phyloP scores from a whole-genome alignment of 2,329 filamentous ascomycete genomes.

The Calonectria henricotiae region DNA sequence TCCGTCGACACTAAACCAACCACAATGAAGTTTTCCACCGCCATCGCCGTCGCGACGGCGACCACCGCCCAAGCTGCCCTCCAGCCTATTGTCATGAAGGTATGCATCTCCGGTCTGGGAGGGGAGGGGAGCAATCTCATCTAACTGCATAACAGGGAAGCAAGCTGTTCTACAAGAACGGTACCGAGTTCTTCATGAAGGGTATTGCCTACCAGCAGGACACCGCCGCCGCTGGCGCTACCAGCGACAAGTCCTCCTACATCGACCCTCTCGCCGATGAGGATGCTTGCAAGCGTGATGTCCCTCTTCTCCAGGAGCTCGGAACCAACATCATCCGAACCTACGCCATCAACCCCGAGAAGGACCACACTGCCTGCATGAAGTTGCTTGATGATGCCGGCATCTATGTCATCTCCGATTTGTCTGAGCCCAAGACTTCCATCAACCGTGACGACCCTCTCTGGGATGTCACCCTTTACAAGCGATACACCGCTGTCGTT shows the following conservation, averaged over 20 bases:
- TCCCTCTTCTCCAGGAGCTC: conserved; percentile 84
- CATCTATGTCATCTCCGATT: conserved; percentile 96
- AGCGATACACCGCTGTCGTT: conserved; percentile 87
- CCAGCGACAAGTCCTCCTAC: conserved; percentile 71
- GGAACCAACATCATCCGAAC: conserved; percentile 95
- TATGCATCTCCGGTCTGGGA: conserved; percentile 55
- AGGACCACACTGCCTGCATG: conserved; percentile 90
- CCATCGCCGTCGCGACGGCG: conserved; percentile 62
- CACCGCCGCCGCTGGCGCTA: conserved; percentile 70
- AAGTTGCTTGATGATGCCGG: conserved; percentile 83
- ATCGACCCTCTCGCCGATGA: conserved; percentile 86
- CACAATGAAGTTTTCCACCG: conserved; percentile 58
- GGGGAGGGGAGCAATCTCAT: not conserved
- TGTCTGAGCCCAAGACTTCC: conserved; percentile 85
- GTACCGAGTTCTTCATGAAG: conserved; percentile 82
- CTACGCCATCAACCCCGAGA: conserved; percentile 88
- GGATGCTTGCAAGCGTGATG: conserved; percentile 84
- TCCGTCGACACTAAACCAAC: conserved; percentile 40
- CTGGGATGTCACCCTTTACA: conserved; percentile 86
- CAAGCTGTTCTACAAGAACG: conserved; percentile 91
- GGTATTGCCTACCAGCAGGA: conserved; percentile 97
- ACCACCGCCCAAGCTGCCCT: conserved; percentile 62
- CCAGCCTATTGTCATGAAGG: conserved; percentile 80
- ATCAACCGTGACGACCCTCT: conserved; percentile 86
- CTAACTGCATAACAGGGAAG: conserved; percentile 68